A percentile compares a stretch with the other conserved stretches of the same genome.
Conservation (phyloP, 768 basidiomycete genomes). For the Omphalotus guepiniiformis region DNA sequence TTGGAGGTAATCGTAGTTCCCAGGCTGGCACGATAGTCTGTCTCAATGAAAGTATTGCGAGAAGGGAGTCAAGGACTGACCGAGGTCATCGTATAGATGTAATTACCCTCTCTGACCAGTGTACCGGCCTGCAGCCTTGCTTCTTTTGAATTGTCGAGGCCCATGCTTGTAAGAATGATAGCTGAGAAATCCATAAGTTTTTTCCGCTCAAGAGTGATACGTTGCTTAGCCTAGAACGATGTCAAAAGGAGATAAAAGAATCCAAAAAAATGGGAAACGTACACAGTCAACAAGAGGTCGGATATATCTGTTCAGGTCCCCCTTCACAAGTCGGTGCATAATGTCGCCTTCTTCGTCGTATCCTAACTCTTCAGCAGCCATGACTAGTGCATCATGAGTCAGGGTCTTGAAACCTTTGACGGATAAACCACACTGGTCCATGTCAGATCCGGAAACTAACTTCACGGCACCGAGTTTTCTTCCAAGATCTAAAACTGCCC, state of each 20-base stretch:
- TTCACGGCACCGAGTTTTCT: neutral
- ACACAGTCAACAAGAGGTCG: neutral
- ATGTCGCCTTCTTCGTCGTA: neutral
- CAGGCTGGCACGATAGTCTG: neutral
- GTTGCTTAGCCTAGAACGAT: neutral
- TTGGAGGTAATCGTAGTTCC: neutral
- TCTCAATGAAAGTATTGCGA: neutral
- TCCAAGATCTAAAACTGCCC: neutral
- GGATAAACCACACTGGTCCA: neutral
- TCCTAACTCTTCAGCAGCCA: neutral
- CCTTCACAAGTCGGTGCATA: neutral
- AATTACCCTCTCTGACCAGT: neutral
- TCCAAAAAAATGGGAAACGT: neutral
- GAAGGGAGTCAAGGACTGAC: neutral
- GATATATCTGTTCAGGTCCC: neutral
- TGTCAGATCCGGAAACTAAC: neutral
- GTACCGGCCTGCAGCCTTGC: neutral
- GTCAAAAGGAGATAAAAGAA: neutral
- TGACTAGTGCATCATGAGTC: neutral
- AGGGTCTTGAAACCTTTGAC: neutral
- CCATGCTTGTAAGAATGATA: neutral
- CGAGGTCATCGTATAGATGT: neutral
- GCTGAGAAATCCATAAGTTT: neutral
- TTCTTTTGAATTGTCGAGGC: neutral
- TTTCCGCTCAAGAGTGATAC: neutral